A percentile compares a stretch with the other conserved stretches of the same genome.
Conservation (phyloP, 257 asterid genomes). For the Mentha longifolia region DNA sequence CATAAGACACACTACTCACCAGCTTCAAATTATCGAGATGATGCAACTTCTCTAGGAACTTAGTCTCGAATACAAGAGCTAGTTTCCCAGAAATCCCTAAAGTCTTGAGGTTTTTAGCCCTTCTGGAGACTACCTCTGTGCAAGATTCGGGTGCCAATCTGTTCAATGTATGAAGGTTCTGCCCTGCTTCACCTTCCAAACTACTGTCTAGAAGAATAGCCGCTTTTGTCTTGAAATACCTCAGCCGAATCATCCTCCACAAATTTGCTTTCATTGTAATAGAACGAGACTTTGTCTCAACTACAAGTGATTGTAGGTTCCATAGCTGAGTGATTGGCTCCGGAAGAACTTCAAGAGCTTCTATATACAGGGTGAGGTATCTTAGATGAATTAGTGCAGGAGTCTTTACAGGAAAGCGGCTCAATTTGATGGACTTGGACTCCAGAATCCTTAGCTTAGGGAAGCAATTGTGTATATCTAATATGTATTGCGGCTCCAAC, state of each 20-base stretch:
- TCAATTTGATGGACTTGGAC: conserved; percentile 36
- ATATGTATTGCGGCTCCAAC: not conserved
- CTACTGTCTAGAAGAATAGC: not conserved
- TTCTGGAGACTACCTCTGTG: not conserved
- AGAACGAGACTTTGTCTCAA: conserved; percentile 26
- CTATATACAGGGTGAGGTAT: conserved; percentile 43
- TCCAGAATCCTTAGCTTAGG: conserved; percentile 48
- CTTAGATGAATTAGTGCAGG: conserved; percentile 45
- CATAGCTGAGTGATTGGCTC: conserved; percentile 33
- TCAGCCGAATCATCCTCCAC: conserved; percentile 41
- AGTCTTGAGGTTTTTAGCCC: conserved; percentile 8
- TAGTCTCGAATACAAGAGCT: not conserved
- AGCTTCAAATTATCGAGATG: conserved; percentile 30
- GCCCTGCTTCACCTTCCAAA: not conserved
- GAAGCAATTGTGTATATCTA: conserved; percentile 42
- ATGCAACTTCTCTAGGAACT: not conserved
- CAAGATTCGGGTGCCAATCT: conserved; percentile 27
- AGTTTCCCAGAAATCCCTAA: conserved; percentile 18
- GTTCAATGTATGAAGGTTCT: conserved; percentile 23
- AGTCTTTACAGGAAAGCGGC: conserved; percentile 38
- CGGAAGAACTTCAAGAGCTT: conserved; percentile 37
- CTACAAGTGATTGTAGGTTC: conserved; percentile 47
- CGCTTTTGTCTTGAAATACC: conserved; percentile 23
- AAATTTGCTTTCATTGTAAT: conserved; percentile 38
- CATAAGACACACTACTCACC: not conserved